Percentiles rank a stretch among this genome's conserved stretches.
phyloP scores from a whole-genome alignment of 805 yeast species.

The Starmera pachycereana region DNA sequence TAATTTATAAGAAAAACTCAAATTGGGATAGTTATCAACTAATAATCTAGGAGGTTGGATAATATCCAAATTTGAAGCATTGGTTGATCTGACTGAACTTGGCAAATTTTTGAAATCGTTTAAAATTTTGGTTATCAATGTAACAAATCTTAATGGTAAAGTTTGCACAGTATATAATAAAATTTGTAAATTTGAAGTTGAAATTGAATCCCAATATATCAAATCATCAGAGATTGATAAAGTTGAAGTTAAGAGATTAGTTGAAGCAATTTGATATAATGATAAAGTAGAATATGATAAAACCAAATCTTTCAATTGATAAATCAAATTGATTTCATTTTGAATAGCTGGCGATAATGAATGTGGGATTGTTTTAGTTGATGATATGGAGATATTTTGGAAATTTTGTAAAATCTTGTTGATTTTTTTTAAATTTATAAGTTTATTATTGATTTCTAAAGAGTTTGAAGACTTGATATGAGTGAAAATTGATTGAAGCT shows the following conservation, averaged over 20 bases:
- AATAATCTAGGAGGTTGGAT: constrained; percentile 5
- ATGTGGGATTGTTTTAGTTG: too few species aligned
- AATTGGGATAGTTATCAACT: constrained; percentile 3
- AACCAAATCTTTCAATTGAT: constrained; percentile 19
- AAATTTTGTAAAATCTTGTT: constrained; percentile 5
- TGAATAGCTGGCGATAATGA: not conserved
- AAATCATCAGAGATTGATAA: constrained; percentile 32
- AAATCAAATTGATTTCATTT: constrained; percentile 7
- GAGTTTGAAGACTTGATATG: not conserved
- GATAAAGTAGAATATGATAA: constrained; percentile 22
- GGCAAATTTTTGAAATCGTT: constrained; percentile 16
- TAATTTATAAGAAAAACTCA: constrained; percentile 5
- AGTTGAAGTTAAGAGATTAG: constrained; percentile 28
- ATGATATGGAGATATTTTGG: constrained; percentile 3
- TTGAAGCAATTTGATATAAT: constrained; percentile 24
- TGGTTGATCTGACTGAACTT: not conserved
- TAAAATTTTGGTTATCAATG: constrained; percentile 10
- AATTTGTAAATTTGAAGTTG: constrained; percentile 22
- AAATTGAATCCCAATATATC: constrained; percentile 34
- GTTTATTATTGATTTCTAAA: not conserved
- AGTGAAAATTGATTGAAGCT: not conserved
- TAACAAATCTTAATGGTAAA: constrained; percentile 18
- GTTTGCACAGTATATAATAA: constrained; percentile 31
- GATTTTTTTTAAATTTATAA: constrained; percentile 5
- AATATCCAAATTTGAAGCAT: constrained; percentile 2